phyloP scores from a whole-genome alignment of 2,329 filamentous ascomycete species.

The Claviceps citrina region DNA sequence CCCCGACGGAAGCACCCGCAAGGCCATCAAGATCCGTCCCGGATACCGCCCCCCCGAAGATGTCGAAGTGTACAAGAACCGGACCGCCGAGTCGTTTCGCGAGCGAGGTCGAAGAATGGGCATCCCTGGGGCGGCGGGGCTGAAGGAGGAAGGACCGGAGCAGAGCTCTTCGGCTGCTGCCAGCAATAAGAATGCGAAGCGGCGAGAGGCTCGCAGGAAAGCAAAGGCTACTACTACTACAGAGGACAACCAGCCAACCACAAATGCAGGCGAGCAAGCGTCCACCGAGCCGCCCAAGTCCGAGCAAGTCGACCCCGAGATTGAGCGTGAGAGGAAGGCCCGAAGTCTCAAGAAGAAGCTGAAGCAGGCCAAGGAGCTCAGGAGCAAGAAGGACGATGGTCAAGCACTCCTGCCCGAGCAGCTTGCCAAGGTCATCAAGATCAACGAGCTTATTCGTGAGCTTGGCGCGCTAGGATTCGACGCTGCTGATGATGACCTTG shows the following conservation, averaged over 20 bases:
- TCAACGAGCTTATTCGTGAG: slow-evolving; percentile 82
- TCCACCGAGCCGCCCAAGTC: slow-evolving; percentile 11
- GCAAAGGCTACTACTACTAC: slow-evolving; percentile 37
- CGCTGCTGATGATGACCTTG: slow-evolving; percentile 51
- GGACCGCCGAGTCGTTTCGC: slow-evolving; percentile 71
- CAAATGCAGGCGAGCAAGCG: slow-evolving; percentile 28
- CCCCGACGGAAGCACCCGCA: slow-evolving; percentile 78
- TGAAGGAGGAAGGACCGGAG: slow-evolving; percentile 33
- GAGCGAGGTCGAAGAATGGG: slow-evolving; percentile 47
- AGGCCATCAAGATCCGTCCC: slow-evolving; percentile 83
- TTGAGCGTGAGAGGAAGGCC: slow-evolving; percentile 81
- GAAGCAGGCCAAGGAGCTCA: slow-evolving; percentile 79
- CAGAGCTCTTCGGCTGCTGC: slow-evolving; percentile 34
- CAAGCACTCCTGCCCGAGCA: slow-evolving; percentile 79
- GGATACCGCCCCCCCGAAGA: slow-evolving; percentile 92
- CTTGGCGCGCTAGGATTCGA: slow-evolving; percentile 76
- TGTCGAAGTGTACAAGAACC: slow-evolving; percentile 89
- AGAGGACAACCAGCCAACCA: slow-evolving; percentile 48
- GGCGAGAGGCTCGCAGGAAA: slow-evolving; percentile 40
- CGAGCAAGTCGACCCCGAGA: slow-evolving; percentile 48
- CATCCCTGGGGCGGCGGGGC: slow-evolving; percentile 57
- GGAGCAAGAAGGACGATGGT: slow-evolving; percentile 80
- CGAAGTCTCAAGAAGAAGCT: slow-evolving; percentile 88
- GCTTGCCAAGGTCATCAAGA: slow-evolving; percentile 93
- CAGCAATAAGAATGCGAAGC: slow-evolving; percentile 78